Percentiles rank a stretch among this genome's conserved stretches.
Conservation (phyloP, 2,329 filamentous ascomycete species). For the Trichoderma arundinaceum region DNA sequence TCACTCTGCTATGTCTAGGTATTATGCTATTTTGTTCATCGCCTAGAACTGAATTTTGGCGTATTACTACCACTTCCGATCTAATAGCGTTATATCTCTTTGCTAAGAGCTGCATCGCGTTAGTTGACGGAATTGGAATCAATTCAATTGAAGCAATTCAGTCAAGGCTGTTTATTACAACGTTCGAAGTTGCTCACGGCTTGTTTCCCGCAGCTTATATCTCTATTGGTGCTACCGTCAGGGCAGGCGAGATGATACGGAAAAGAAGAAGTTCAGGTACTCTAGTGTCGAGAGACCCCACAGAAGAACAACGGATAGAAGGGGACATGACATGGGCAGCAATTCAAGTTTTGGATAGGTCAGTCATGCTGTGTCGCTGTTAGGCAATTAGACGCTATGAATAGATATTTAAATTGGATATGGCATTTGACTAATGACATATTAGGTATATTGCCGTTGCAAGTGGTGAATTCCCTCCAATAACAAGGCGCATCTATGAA, state of each 20-base stretch:
- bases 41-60: not conserved
- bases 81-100: not conserved
- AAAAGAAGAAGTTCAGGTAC: not conserved
- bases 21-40: not conserved
- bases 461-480: not conserved
- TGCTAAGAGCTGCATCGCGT: slow-evolving; percentile 1
- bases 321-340: not conserved
- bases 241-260: not conserved
- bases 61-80: not conserved
- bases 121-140: slow-evolving; percentile 2
- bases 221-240: not conserved
- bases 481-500: not conserved
- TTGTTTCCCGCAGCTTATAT: slow-evolving; percentile 14
- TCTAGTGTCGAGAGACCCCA: not conserved
- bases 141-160: slow-evolving; percentile 4
- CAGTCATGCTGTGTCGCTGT: not conserved
- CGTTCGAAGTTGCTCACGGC: slow-evolving; percentile 6
- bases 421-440: not conserved
- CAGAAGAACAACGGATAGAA: not conserved
- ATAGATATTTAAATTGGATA: too few species aligned
- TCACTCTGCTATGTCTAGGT: not conserved
- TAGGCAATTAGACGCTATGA: not conserved
- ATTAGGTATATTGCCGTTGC: slow-evolving; percentile 2
- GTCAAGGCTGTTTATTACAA: not conserved
- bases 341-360: slow-evolving; percentile 5